Percentiles rank a stretch among this genome's conserved stretches.
Evolutionary conservation across 2,329 filamentous ascomycete species (phyloP).

Genomic region (Cordyceps tenuipes): DNA sequence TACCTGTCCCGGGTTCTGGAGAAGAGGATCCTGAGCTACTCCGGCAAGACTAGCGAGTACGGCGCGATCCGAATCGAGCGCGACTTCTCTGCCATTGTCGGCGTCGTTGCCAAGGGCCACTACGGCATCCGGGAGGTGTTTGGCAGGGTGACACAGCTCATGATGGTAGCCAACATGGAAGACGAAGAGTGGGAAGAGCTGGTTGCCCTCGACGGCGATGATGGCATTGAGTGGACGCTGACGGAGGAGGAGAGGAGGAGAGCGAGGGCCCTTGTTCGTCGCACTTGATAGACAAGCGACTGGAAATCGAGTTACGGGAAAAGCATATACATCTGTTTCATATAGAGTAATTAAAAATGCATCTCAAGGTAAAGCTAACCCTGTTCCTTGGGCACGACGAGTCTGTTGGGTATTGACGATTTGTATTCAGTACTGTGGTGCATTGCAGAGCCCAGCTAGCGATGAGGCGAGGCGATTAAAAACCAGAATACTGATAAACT

Average conservation of each 20-base stretch:
- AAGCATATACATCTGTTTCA: not conserved
- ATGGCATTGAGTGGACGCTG: constrained; percentile 63
- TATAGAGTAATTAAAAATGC: not conserved
- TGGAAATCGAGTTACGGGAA: not conserved
- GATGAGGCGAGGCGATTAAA: not conserved
- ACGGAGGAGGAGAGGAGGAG: constrained; percentile 64
- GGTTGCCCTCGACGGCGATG: constrained; percentile 40
- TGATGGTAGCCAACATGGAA: constrained; percentile 87
- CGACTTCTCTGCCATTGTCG: constrained; percentile 70
- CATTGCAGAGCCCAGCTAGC: not conserved
- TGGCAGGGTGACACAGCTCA: constrained; percentile 66
- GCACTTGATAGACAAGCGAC: not conserved
- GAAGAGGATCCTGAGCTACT: constrained; percentile 76
- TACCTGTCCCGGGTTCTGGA: constrained; percentile 75
- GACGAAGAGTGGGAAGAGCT: constrained; percentile 91
- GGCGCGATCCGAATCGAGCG: constrained; percentile 78
- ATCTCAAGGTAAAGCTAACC: not conserved
- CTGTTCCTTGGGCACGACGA: not conserved
- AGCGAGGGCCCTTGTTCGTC: constrained; percentile 57
- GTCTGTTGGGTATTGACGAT: not conserved
- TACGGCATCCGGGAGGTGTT: constrained; percentile 76
- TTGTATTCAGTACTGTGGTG: not conserved
- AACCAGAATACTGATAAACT: not conserved
- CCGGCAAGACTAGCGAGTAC: constrained; percentile 69
- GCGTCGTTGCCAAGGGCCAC: constrained; percentile 57